Evolutionary conservation across 306 rosid species (phyloP), one percentile per base, ranked within the genome.

Genomic region (Sechiopsis laciniata): DNA sequence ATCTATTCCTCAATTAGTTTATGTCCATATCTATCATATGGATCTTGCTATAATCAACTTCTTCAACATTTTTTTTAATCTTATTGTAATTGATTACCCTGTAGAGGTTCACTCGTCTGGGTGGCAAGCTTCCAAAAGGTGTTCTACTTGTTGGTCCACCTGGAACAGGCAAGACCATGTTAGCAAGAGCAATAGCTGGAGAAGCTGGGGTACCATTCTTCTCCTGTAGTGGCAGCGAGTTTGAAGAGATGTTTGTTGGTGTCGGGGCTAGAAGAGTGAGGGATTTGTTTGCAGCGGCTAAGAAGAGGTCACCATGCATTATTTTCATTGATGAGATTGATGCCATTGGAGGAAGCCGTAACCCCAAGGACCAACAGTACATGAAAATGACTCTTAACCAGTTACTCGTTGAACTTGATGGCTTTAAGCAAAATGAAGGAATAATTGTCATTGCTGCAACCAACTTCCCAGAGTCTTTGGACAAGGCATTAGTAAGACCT

Each of bases 131-230:
- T 24, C 96, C 97, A 11, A 89, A 94, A 85, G 99, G 99, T 79
- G 91, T 91, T 75, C 83, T 94, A 79, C 99, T 94, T 72, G 91
- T 91, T 80, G 99, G 99, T 71, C 96, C 95, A 26, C 95, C 99
- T 54, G 99, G 99, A 51, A 94, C 96, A 14, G 97, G 97, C 15
- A 94, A 91, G 82, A 94, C 99, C 32, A 91, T 94, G 99, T 63
- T 94, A 83, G 99, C 97, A 51, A 85, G 92, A 84, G 96, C 99
- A 52, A 87, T 94, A 73, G 99, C 99, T 73, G 97, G 97, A 72
- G 99, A 94, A 87, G 97, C 96, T 42, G 92, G 90, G 74, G 97
- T 94, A 53, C 99, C 99, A 21, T 89, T 94, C 95, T 94, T 89
- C 75, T 85, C 95, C 42, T 83, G 91, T 83, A 94, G 96, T 73